These are phyloP conservation scores for Fragilaria radians DNA, from an alignment of 108 stramenopile species.

Conservation along the genomic window DNA sequence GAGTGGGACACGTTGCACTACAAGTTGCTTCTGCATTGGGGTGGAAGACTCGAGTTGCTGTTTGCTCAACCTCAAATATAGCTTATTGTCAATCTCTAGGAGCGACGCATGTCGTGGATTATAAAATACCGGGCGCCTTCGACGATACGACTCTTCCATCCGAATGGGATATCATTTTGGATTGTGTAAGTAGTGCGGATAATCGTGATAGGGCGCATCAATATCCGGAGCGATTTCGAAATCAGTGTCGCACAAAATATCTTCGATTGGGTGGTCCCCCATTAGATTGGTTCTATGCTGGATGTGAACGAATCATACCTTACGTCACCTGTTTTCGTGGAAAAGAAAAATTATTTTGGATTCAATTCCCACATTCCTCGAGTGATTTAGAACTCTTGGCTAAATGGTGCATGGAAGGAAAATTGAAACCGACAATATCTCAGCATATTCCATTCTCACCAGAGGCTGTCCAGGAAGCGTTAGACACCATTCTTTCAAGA, in stretches of 20 bases:
- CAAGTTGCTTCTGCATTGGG: conserved; percentile 36
- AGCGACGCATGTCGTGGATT: conserved; percentile 34
- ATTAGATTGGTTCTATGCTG: conserved; percentile 33
- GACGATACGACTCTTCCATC: conserved; percentile 3
- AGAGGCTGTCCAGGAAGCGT: conserved; percentile 12
- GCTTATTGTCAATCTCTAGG: conserved; percentile 28
- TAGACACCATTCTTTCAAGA: conserved; percentile 18
- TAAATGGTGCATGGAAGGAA: conserved; percentile 10
- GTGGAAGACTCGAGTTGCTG: conserved; percentile 15
- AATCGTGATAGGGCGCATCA: conserved; percentile 17
- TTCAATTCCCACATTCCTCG: conserved; percentile 25
- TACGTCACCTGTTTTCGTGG: not conserved
- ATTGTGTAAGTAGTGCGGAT: conserved; percentile 45
- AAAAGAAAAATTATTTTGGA: conserved; percentile 34
- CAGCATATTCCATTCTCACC: conserved; percentile 7
- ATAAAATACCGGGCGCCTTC: conserved; percentile 3
- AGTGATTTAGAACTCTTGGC: conserved; percentile 17
- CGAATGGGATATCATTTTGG: conserved; percentile 30
- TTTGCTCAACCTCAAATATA: conserved; percentile 27
- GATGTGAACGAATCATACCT: conserved; percentile 16
- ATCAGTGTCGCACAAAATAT: not conserved
- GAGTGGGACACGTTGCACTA: conserved; percentile 48
- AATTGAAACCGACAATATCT: conserved; percentile 10
- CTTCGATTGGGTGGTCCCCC: conserved; percentile 31
- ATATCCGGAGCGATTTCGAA: conserved; percentile 8